Percentiles rank a stretch among this genome's conserved stretches.
phyloP scores from a whole-genome alignment of 768 basidiomycete genomes.

The Lactarius akahatsu region DNA sequence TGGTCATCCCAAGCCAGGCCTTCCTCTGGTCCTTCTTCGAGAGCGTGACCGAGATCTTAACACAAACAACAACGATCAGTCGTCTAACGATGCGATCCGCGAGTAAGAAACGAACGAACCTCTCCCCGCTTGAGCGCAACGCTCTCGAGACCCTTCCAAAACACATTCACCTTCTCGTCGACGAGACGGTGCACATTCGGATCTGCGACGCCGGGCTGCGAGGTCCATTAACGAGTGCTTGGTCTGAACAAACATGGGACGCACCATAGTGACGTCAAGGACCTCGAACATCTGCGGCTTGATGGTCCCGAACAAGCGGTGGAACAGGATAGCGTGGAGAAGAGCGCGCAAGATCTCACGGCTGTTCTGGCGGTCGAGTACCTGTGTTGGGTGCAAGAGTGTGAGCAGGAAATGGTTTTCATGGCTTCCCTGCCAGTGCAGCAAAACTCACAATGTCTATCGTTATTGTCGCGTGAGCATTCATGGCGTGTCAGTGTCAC shows the following conservation, averaged over 20 bases:
- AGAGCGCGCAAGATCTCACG: constrained; percentile 75
- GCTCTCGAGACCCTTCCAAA: constrained; percentile 76
- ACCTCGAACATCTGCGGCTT: constrained; percentile 77
- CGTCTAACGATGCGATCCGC: background rate
- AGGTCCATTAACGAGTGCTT: background rate
- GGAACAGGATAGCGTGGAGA: constrained; percentile 81
- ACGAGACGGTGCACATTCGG: constrained; percentile 68
- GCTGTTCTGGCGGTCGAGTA: constrained; percentile 67
- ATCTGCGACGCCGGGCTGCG: constrained; percentile 76
- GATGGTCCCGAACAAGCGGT: constrained; percentile 77
- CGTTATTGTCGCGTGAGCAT: constrained; percentile 45
- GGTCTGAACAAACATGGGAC: constrained; percentile 30
- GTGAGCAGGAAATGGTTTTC: background rate
- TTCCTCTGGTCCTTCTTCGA: constrained; percentile 77
- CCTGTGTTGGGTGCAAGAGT: constrained; percentile 42
- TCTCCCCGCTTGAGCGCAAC: constrained; percentile 64
- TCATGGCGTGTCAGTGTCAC: constrained; percentile 12
- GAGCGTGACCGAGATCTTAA: constrained; percentile 68
- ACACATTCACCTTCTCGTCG: constrained; percentile 71
- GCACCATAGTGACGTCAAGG: constrained; percentile 80
- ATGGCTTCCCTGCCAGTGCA: background rate
- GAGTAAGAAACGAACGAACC: constrained; percentile 38
- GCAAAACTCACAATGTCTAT: constrained; percentile 45
- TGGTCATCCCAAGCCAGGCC: constrained; percentile 65
- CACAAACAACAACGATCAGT: background rate